A percentile compares a stretch with the other conserved stretches of the same genome.
Conservation (phyloP, 2,329 filamentous ascomycete genomes). For the Falciphora oryzae region DNA sequence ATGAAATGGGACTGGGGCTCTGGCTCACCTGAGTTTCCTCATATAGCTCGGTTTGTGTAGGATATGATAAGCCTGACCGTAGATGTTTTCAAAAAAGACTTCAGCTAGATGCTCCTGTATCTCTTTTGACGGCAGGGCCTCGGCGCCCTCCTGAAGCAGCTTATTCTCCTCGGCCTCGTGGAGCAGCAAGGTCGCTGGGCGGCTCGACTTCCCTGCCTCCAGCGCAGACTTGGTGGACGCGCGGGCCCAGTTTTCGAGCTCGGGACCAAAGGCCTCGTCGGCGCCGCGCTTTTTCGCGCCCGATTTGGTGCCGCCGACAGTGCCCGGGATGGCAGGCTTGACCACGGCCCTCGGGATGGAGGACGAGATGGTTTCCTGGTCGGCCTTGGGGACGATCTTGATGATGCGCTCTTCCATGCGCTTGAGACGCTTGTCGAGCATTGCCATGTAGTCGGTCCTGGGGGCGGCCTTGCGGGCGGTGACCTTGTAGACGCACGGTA, state of each 20-base stretch:
- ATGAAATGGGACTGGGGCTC: background rate
- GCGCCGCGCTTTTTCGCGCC: conserved; percentile 71
- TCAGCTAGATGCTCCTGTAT: conserved; percentile 91
- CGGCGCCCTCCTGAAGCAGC: conserved; percentile 73
- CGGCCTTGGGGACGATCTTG: conserved; percentile 86
- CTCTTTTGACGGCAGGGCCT: conserved; percentile 76
- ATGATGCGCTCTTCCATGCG: conserved; percentile 98
- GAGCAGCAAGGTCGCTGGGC: conserved; percentile 47
- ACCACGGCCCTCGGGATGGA: conserved; percentile 75
- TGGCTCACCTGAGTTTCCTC: conserved; percentile 65
- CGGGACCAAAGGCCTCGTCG: conserved; percentile 80
- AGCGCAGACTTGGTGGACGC: conserved; percentile 45
- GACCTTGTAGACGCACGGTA: conserved; percentile 96
- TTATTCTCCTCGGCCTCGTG: conserved; percentile 69
- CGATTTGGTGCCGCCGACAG: conserved; percentile 45
- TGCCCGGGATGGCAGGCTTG: conserved; percentile 65
- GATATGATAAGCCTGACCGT: conserved; percentile 90
- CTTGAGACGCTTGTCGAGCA: conserved; percentile 93
- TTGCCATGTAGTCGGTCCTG: conserved; percentile 97
- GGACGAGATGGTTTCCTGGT: conserved; percentile 58
- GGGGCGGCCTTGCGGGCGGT: conserved; percentile 91
- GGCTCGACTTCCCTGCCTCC: conserved; percentile 34
- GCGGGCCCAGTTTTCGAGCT: conserved; percentile 76
- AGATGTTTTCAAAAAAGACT: conserved; percentile 92
- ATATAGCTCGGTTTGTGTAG: conserved; percentile 98